Percentiles rank a stretch among this genome's conserved stretches.
phyloP scores from a whole-genome alignment of 192 early-diverging fungal species.

The Coemansia sp. region DNA sequence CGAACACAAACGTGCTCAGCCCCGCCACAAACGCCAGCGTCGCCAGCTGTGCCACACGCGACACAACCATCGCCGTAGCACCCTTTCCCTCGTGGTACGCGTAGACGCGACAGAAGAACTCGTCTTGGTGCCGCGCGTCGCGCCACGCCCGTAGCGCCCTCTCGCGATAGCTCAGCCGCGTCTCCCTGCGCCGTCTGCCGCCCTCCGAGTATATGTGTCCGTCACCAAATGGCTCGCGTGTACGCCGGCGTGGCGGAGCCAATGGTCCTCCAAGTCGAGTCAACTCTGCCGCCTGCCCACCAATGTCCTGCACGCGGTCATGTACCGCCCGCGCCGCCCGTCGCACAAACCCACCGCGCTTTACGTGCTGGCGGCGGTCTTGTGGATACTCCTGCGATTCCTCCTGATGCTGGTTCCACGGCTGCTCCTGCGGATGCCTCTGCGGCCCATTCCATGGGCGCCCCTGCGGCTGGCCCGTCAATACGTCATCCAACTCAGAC shows the following conservation, averaged over 20 bases:
- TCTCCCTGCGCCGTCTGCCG: slow-evolving; percentile 10
- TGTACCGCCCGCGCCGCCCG: slow-evolving; percentile 46
- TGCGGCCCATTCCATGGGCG: neutral
- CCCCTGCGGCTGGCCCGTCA: neutral
- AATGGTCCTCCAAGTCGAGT: slow-evolving; percentile 34
- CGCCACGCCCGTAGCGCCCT: slow-evolving; percentile 79
- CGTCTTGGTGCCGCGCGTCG: slow-evolving; percentile 82
- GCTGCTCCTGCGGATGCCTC: neutral
- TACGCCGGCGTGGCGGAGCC: slow-evolving; percentile 32
- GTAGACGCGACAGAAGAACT: slow-evolving; percentile 79
- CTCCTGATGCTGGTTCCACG: neutral
- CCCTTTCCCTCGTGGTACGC: slow-evolving; percentile 89
- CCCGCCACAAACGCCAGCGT: slow-evolving; percentile 83
- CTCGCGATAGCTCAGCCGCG: slow-evolving; percentile 51
- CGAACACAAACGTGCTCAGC: slow-evolving; percentile 86
- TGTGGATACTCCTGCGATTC: neutral
- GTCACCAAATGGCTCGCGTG: slow-evolving; percentile 24
- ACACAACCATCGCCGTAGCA: slow-evolving; percentile 75
- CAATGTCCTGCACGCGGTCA: slow-evolving; percentile 41
- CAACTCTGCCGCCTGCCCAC: slow-evolving; percentile 34
- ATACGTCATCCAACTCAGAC: neutral
- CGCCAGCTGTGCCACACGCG: slow-evolving; percentile 74
- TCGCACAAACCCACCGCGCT: slow-evolving; percentile 31
- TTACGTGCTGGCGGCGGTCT: neutral
- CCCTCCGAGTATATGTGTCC: slow-evolving; percentile 24